Base-by-base conservation (phyloP, 75 land plant species). In the Larix kaempferi region DNA sequence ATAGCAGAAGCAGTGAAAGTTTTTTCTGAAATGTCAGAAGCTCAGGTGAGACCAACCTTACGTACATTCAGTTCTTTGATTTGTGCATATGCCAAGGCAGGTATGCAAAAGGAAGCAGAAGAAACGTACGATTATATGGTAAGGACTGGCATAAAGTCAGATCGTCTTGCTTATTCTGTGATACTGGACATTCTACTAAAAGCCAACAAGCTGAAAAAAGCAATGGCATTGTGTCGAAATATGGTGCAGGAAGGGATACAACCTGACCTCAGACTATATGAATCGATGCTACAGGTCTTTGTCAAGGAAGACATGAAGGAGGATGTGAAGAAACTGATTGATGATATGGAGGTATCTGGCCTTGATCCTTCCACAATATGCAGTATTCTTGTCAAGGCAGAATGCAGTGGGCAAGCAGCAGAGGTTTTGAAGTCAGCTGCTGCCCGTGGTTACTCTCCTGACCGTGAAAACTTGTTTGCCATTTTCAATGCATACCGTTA, bases 11-110 rank as follows among this genome's bases (percentile, higher is more conserved):
- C 98, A 76, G 91, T 78, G 13, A 76, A 80, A 35, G 73, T 96
- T 56, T 88, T 94, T 87, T 75, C 79, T n/a, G 95, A 89, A 69
- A 93, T 94, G 97, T 49, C 88, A 44, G 84, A 93, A 52, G 41
- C 83, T 3, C 74, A 84, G 37, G 88, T 93, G 25, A 84, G 72
- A 76, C 98, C 97, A 16, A 87, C 95, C 22, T 74, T 94, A 61
- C 77, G 87, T 26, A 84, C 89, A 15, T 94, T 88, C 77, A 90
- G 95, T 83, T 89, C 98, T 56, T 82, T 94, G 86, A 90, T 96
- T 13, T 92, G 94, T 89, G 98, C 91, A 37, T 97, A 92, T 84
- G 93, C 87, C n/a, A 97, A 90, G 75, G 92, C 84, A 29, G 95
- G 95, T 35, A 90, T 86, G 87, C 77, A 29, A 39, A 78, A 57